phyloP scores from a whole-genome alignment of 2,329 filamentous ascomycete species.

The Acrocalymma vagum region DNA sequence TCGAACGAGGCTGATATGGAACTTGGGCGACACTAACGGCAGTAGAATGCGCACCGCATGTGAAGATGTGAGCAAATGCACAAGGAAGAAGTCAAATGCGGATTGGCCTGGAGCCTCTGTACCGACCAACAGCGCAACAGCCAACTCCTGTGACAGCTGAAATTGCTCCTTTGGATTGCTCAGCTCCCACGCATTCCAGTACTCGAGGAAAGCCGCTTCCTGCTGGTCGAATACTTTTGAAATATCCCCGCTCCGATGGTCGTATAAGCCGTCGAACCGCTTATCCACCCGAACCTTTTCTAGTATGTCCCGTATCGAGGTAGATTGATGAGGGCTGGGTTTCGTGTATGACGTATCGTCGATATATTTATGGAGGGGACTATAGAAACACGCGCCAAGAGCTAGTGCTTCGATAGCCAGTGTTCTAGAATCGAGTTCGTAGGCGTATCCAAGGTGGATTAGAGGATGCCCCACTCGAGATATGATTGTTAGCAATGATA shows the following conservation, averaged over 20 bases:
- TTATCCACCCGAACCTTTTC: slow-evolving; percentile 73
- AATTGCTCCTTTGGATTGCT: slow-evolving; percentile 76
- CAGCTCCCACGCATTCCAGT: slow-evolving; percentile 89
- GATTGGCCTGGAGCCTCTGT: slow-evolving; percentile 41
- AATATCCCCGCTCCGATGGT: slow-evolving; percentile 70
- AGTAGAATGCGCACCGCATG: slow-evolving; percentile 90
- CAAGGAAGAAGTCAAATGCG: slow-evolving; percentile 83
- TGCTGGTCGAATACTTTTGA: slow-evolving; percentile 72
- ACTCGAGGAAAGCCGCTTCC: slow-evolving; percentile 77
- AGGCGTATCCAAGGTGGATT: slow-evolving; percentile 95
- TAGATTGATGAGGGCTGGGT: slow-evolving; percentile 65
- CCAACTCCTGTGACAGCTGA: slow-evolving; percentile 69
- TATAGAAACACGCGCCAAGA: slow-evolving; percentile 69
- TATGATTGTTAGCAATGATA: slow-evolving; percentile 11
- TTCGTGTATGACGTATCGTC: slow-evolving; percentile 77
- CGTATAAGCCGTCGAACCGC: slow-evolving; percentile 73
- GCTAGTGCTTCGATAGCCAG: slow-evolving; percentile 88
- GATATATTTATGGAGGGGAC: slow-evolving; percentile 66
- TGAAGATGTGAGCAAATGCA: slow-evolving; percentile 83
- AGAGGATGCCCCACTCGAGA: slow-evolving; percentile 89
- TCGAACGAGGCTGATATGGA: slow-evolving; percentile 76
- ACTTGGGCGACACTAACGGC: slow-evolving; percentile 75
- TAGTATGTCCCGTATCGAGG: slow-evolving; percentile 75
- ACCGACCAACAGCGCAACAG: slow-evolving; percentile 68
- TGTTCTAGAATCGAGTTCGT: slow-evolving; percentile 85